Conservation (phyloP, 2,329 filamentous ascomycete genomes). For the Cercospora zeina region DNA sequence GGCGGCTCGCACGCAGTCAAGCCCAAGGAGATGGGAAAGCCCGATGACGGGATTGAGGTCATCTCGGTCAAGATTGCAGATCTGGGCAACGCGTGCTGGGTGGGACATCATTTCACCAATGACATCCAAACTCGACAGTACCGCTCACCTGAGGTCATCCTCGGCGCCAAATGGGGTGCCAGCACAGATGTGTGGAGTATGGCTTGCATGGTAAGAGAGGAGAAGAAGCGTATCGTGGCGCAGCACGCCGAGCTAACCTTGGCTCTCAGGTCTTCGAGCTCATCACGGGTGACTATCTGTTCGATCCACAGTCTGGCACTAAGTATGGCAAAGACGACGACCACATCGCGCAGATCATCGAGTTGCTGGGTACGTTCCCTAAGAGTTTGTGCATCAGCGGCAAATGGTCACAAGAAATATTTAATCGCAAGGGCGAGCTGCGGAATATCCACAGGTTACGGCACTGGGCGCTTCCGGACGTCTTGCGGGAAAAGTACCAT, state of each 20-base stretch:
- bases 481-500: conserved; percentile 94
- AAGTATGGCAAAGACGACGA: conserved; percentile 99
- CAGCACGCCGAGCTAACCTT: conserved; percentile 18
- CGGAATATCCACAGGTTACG: conserved; percentile 95
- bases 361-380: conserved; percentile 89
- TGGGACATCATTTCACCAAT: conserved; percentile 97
- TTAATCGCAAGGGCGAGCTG: conserved; percentile 95
- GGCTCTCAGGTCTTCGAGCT: conserved; percentile 82
- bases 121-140: conserved; percentile 99
- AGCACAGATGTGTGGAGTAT: conserved; percentile 99
- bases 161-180: conserved; percentile 97
- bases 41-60: conserved; percentile 64
- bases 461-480: conserved; percentile 92
- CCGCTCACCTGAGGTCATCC: conserved; percentile 91
- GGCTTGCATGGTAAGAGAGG: conserved; percentile 83
- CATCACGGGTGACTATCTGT: conserved; percentile 97
- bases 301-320: conserved; percentile 95
- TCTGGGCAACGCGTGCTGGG: conserved; percentile 97
- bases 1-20: conserved; percentile 65
- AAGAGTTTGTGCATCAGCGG: conserved; percentile 88
- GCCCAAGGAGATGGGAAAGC: conserved; percentile 62
- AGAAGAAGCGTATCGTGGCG: background rate
- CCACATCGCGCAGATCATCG: conserved; percentile 98
- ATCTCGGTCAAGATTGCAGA: conserved; percentile 99
- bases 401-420: conserved; percentile 98